These are phyloP conservation scores for Phoma sp. DNA, from an alignment of 2,329 filamentous ascomycete species.

Conservation along the genomic window DNA sequence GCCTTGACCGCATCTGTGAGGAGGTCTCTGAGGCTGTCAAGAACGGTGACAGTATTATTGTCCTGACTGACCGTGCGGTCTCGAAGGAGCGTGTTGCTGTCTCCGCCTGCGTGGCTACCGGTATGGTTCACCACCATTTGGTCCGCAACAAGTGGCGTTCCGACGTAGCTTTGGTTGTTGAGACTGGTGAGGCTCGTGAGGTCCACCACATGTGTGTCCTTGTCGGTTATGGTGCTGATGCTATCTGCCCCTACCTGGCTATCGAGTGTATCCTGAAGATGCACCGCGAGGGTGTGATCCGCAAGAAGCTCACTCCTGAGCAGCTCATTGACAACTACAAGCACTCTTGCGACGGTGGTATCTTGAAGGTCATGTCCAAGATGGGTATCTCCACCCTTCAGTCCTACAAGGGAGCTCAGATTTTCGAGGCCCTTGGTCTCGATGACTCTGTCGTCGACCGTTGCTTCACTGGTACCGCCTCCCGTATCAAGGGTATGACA, in stretches of 20 bases:
- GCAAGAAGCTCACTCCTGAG: constrained; percentile 83
- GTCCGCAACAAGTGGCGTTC: constrained; percentile 96
- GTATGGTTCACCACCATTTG: constrained; percentile 93
- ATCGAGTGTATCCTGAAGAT: constrained; percentile 98
- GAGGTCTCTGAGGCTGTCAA: constrained; percentile 84
- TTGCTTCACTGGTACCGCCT: constrained; percentile 93
- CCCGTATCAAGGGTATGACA: constrained; percentile 90
- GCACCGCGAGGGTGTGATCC: constrained; percentile 88
- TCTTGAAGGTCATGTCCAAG: constrained; percentile 98
- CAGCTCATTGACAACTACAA: constrained; percentile 94
- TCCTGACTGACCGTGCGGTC: constrained; percentile 87
- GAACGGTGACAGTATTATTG: constrained; percentile 80
- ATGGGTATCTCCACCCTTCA: constrained; percentile 98
- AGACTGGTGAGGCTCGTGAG: constrained; percentile 94
- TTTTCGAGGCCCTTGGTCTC: constrained; percentile 93
- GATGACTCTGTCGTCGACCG: constrained; percentile 91
- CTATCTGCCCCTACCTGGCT: constrained; percentile 90
- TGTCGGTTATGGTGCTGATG: constrained; percentile 92
- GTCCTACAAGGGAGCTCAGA: constrained; percentile 97
- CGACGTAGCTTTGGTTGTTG: constrained; percentile 82
- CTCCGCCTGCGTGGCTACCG: constrained; percentile 84
- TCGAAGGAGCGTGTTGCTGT: constrained; percentile 82
- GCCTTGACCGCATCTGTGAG: constrained; percentile 86
- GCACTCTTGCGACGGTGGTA: constrained; percentile 93
- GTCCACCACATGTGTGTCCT: constrained; percentile 99